Conservation (phyloP, 768 basidiomycete species). For the Mycena pura region DNA sequence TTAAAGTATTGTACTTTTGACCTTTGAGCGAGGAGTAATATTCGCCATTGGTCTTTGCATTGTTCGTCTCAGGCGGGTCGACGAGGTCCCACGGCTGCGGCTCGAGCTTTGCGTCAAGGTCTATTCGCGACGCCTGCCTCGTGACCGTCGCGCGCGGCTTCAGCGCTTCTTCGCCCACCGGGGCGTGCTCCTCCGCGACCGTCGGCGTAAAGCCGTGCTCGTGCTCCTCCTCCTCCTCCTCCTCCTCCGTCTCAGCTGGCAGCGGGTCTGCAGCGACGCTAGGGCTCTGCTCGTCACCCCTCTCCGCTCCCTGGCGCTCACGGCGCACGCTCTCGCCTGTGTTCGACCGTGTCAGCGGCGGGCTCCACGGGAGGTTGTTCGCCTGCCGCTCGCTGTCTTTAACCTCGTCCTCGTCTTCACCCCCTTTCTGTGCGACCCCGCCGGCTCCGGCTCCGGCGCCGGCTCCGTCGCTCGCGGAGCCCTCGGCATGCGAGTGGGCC, state of each 20-base stretch:
- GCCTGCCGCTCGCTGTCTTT: constrained; percentile 16
- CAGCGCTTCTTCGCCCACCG: constrained; percentile 6
- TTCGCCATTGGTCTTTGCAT: constrained; percentile 42
- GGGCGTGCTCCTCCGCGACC: constrained; percentile 2
- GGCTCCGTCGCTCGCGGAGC: neutral
- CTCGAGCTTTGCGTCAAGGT: constrained; percentile 56
- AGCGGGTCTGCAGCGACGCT: no score
- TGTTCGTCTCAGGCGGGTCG: constrained; percentile 53
- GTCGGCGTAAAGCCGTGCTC: constrained; percentile 12
- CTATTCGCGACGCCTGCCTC: constrained; percentile 51
- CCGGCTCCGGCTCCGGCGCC: neutral
- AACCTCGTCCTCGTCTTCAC: constrained; percentile 8
- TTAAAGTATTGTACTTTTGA: constrained; percentile 51
- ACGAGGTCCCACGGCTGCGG: constrained; percentile 74
- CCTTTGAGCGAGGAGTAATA: constrained; percentile 52
- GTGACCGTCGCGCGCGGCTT: constrained; percentile 14
- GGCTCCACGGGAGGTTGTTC: constrained; percentile 39
- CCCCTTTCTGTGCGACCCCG: constrained; percentile 5
- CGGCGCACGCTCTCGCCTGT: constrained; percentile 22
- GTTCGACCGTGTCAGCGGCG: constrained; percentile 35
- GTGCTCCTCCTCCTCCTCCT: constrained; percentile 36
- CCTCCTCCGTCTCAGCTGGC: no score
- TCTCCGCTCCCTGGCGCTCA: constrained; percentile 31
- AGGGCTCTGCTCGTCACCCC: constrained; percentile 27
- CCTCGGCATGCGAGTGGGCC: neutral